phyloP scores from a whole-genome alignment of 106 monocot species.

The Vanilla planifolia region DNA sequence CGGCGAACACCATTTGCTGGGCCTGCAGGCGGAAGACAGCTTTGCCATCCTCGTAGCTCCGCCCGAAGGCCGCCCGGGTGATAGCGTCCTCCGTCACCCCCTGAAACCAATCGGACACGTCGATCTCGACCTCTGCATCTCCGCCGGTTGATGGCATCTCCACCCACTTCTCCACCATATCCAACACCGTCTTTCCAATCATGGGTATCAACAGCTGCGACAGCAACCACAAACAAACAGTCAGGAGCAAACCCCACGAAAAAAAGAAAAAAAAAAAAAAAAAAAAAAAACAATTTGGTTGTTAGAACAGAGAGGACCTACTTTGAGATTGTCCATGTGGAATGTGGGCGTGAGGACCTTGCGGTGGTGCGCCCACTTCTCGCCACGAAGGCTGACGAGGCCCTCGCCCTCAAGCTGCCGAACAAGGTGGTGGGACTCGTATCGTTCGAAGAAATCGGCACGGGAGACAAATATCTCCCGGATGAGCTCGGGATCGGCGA shows the following conservation, averaged over 20 bases:
- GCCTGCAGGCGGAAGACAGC: conserved; percentile 67
- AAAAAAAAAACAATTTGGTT: background rate
- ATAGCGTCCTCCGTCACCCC: conserved; percentile 47
- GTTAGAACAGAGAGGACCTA: conserved; percentile 2
- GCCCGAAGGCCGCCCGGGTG: conserved; percentile 44
- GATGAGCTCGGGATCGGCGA: conserved; percentile 86
- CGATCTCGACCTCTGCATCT: conserved; percentile 62
- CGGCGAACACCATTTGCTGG: conserved; percentile 71
- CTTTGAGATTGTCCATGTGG: conserved; percentile 89
- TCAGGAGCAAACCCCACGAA: background rate
- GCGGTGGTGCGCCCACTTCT: conserved; percentile 81
- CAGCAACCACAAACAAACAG: background rate
- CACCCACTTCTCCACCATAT: conserved; percentile 48
- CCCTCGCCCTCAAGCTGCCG: conserved; percentile 89
- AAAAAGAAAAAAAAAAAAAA: background rate
- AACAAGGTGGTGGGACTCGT: conserved; percentile 83
- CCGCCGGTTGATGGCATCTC: conserved; percentile 29
- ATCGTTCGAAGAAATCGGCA: conserved; percentile 65
- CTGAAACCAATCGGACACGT: conserved; percentile 56
- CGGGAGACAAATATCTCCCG: conserved; percentile 71
- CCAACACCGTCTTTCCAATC: conserved; percentile 55
- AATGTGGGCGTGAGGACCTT: conserved; percentile 73
- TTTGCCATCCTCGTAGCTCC: conserved; percentile 61
- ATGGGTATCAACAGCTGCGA: conserved; percentile 54
- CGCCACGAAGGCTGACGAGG: conserved; percentile 69